These are phyloP conservation scores for Austropuccinia psidii DNA, from an alignment of 1,284 basidiomycete species.

Conservation along the genomic window DNA sequence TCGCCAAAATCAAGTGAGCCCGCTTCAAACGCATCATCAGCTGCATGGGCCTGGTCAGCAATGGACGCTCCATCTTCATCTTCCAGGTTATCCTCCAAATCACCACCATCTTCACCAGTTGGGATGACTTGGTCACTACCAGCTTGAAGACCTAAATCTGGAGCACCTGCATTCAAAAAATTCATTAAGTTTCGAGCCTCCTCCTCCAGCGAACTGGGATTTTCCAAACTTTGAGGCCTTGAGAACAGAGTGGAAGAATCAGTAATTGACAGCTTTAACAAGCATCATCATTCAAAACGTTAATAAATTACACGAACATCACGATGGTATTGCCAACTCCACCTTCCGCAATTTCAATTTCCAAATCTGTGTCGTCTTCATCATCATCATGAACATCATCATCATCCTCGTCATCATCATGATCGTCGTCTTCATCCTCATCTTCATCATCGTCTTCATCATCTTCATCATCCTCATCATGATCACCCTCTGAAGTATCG, in stretches of 20 bases:
- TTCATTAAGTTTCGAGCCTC: conserved; percentile 27
- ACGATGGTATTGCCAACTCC: conserved; percentile 52
- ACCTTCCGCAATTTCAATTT: conserved; percentile 48
- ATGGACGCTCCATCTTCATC: conserved; percentile 32
- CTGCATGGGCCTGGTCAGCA: conserved; percentile 25
- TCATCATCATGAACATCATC: conserved; percentile 50
- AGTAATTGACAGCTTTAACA: too few species aligned
- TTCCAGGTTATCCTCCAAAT: conserved; percentile 33
- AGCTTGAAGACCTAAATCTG: conserved; percentile 13
- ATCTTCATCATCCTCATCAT: conserved; percentile 43
- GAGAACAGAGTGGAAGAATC: too few species aligned
- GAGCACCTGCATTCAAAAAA: conserved; percentile 22
- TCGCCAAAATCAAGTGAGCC: conserved; percentile 35
- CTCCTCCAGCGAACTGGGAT: not conserved
- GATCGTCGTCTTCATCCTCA: conserved; percentile 48
- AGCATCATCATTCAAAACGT: too few species aligned
- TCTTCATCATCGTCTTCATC: conserved; percentile 47
- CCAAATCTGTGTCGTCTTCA: conserved; percentile 48
- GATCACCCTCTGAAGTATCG: conserved; percentile 42
- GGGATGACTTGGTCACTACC: conserved; percentile 8
- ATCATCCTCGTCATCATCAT: conserved; percentile 48
- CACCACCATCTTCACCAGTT: conserved; percentile 9
- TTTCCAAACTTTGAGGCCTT: conserved; percentile 12
- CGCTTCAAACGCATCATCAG: conserved; percentile 27
- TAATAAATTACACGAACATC: conserved; percentile 46